Evolutionary conservation across 2,329 filamentous ascomycete species (phyloP).

Genomic region (Alternaria brassicae): DNA sequence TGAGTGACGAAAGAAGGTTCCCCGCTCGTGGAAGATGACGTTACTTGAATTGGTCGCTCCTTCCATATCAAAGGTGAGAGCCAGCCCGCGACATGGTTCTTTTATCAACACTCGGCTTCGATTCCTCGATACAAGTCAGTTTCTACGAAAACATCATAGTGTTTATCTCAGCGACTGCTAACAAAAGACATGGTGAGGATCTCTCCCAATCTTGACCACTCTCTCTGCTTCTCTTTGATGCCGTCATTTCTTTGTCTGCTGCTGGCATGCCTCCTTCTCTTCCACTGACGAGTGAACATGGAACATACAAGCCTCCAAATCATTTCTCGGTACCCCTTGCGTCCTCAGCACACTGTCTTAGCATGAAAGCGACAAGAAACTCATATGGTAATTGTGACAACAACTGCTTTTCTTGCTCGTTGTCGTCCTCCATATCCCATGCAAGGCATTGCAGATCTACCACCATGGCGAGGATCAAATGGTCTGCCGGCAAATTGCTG

Average conservation of each 20-base stretch:
- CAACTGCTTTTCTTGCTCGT: neutral
- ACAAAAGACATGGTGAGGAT: too few species aligned
- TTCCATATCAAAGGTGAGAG: neutral
- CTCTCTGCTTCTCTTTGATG: too few species aligned
- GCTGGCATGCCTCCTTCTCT: too few species aligned
- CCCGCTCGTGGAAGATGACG: neutral
- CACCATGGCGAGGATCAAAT: neutral
- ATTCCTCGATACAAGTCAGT: neutral
- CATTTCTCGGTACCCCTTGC: too few species aligned
- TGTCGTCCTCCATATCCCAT: neutral
- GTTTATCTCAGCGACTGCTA: too few species aligned
- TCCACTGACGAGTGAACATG: too few species aligned
- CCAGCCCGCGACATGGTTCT: too few species aligned
- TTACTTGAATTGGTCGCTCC: neutral
- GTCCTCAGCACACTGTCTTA: neutral
- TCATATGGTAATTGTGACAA: neutral
- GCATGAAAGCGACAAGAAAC: neutral
- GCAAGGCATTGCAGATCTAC: neutral
- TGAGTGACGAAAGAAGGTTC: neutral
- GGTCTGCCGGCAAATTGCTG: neutral
- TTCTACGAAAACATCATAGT: too few species aligned
- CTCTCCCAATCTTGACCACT: too few species aligned
- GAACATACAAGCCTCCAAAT: neutral
- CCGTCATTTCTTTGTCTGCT: too few species aligned
- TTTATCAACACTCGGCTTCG: neutral